Base-by-base conservation (phyloP, 441 rosid species). In the Breynia disticha region DNA sequence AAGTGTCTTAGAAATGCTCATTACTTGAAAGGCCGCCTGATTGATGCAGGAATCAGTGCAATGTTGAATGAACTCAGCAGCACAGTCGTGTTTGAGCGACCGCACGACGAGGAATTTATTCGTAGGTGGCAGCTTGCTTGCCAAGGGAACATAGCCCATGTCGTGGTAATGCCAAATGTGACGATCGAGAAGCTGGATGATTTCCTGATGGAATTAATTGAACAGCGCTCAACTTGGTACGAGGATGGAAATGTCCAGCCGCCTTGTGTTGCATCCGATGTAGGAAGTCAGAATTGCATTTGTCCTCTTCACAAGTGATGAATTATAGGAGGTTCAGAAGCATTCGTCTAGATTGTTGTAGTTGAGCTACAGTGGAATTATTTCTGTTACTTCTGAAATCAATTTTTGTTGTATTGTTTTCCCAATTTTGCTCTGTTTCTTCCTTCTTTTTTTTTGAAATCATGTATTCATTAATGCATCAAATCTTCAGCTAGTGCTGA, bases 41-140 rank as follows among this genome's bases (percentile, higher is more conserved):
- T 24, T 1, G 85, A 67, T 22, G 72, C 82, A 10, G 96, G 96
- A 46, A 79, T 87, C 44, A 80, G 97, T 63, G 87, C 96, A 38
- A 90, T 90, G 97, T 63, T 90, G 43, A 90, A 87, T 16, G 96
- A 87, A 70, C 90, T 87, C 19, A 87, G 96, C 77, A 87, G 96
- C 76, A 90, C 96, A 0, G 93, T 90, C 20, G 97, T 90, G 22
- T 84, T 90, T 59, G 93, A 90, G 71, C 83, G 97, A 24, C 97
- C 97, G 2, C 54, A 57, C 3, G 95, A 90, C 46, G 97, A 87
- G 72, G 88, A 84, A 44, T 87, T 90, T 53, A 80, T 83, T 12
- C 90, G 97, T 17, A 66, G 81, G 64, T 90, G 98, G 96, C 96
- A 90, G 70, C 90, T 90, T 2, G 96, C 95, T 64, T 90, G 95